These are phyloP conservation scores for Lichina pygmaea DNA, from an alignment of 495 filamentous ascomycete genomes.

Conservation along the genomic window DNA sequence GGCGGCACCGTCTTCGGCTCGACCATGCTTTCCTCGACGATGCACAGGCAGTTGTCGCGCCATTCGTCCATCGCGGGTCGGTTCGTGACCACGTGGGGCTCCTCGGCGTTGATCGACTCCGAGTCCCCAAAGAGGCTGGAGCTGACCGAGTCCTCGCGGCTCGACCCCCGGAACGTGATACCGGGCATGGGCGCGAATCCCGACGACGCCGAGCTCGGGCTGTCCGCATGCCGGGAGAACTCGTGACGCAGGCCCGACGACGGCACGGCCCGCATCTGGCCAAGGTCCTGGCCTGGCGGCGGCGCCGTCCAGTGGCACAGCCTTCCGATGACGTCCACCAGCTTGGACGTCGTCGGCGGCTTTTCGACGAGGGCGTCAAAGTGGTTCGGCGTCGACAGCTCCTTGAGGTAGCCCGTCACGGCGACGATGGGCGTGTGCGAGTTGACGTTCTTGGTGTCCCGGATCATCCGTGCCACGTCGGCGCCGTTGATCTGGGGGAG, in stretches of 20 bases:
- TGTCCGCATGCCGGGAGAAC: slow-evolving; percentile 38
- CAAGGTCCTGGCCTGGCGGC: slow-evolving; percentile 14
- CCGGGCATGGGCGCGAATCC: slow-evolving; percentile 40
- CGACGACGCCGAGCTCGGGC: slow-evolving; percentile 61
- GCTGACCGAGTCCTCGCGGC: slow-evolving; percentile 60
- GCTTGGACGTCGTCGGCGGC: slow-evolving; percentile 67
- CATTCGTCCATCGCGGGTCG: slow-evolving; percentile 44
- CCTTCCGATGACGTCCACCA: slow-evolving; percentile 59
- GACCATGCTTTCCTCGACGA: slow-evolving; percentile 22
- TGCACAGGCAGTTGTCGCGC: slow-evolving; percentile 44
- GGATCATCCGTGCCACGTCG: slow-evolving; percentile 89
- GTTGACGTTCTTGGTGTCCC: slow-evolving; percentile 83
- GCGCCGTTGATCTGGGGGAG: slow-evolving; percentile 81
- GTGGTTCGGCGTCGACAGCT: slow-evolving; percentile 76
- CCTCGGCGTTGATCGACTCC: slow-evolving; percentile 53
- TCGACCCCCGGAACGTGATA: slow-evolving; percentile 49
- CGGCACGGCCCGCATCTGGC: slow-evolving; percentile 24
- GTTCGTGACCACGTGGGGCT: slow-evolving; percentile 20
- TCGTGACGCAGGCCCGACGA: slow-evolving; percentile 33
- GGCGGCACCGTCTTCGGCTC: slow-evolving; percentile 15
- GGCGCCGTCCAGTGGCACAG: slow-evolving; percentile 86
- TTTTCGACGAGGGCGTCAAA: slow-evolving; percentile 91
- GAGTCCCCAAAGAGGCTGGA: slow-evolving; percentile 70
- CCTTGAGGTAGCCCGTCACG: slow-evolving; percentile 93
- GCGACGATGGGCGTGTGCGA: slow-evolving; percentile 86